Base-by-base conservation (phyloP, 75 land plant genomes). In the Picea sitchensis region DNA sequence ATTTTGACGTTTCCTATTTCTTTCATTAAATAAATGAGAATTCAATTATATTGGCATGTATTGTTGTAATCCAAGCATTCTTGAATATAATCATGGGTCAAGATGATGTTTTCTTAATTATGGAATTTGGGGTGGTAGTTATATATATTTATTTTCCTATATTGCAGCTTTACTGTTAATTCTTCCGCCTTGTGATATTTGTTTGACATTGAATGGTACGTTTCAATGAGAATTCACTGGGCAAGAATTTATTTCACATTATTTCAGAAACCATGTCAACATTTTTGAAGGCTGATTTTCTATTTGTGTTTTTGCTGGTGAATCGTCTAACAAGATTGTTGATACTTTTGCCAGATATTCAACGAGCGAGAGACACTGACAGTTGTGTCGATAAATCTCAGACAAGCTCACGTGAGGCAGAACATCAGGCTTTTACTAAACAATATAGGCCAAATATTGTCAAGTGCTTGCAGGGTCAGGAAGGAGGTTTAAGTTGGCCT, bases 401-500 rank as follows among this genome's bases (percentile, higher is more conserved):
- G 36, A 54, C 32, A 26, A 54, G 32, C 38, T 76, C 79, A 60
- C 30, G 36, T 5, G 31, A 36, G 44, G 44, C 68, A 36, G 23
- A 31, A 18, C 13, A 34, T 3, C 67, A 18, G 13, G 67, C 44
- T 5, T 77, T 41, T 31, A n/a, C 79, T 62, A 11, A 11, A 41
- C 51, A 30, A 36, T 59, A 47, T 12, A 57, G 14, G 32, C 71
- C 76, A 31, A 83, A 65, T 75, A 57, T 78, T n/a, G 78, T 85
- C 13, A 65, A 78, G n/a, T 82, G 77, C 36, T 26, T 85, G 61
- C 68, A 56, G 41, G 86, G 78, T 26, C 80, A 82, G 36, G 86
- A 85, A 65, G 63, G 41, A 20, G 86, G 86, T 65, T 78, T 78
- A 61, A 78, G 80, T 58, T 77, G 79, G 68, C 79, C 79, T 36